Percentiles rank a stretch among this genome's conserved stretches.
Evolutionary conservation across 441 rosid genomes (phyloP).

Genomic region (Erysimum pusillum): DNA sequence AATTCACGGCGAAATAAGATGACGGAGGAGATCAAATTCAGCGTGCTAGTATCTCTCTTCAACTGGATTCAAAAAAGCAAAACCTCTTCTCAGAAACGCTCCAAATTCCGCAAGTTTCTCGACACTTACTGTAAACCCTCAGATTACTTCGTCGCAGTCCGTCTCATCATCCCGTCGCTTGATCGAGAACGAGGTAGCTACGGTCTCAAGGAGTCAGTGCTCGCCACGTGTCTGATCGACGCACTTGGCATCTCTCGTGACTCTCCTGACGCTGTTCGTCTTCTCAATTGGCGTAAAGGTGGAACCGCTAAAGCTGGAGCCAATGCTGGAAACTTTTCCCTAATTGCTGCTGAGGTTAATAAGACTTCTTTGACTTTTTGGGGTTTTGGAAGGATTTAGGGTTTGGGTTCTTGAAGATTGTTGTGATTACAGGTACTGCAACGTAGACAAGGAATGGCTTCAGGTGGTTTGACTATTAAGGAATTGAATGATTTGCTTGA

Average conservation of each 20-base stretch:
- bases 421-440: conserved; percentile 65
- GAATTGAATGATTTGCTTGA: conserved; percentile 86
- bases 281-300: conserved; percentile 95
- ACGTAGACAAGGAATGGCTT: conserved; percentile 83
- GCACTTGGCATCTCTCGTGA: conserved; percentile 90
- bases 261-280: conserved; percentile 83
- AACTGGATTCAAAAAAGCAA: conserved; percentile 88
- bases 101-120: conserved; percentile 93
- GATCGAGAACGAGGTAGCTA: conserved; percentile 94
- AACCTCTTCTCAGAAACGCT: conserved; percentile 73
- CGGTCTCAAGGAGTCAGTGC: conserved; percentile 92
- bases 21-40: conserved; percentile 70
- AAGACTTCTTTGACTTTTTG: background rate
- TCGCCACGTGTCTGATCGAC: conserved; percentile 82
- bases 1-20: conserved; percentile 29
- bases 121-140: conserved; percentile 81
- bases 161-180: conserved; percentile 80
- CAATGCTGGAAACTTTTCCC: conserved; percentile 85
- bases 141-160: conserved; percentile 80
- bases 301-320: conserved; percentile 72
- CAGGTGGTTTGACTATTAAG: conserved; percentile 78
- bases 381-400: conserved; percentile 6
- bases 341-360: conserved; percentile 86
- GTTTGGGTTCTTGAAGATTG: background rate
- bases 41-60: conserved; percentile 82